phyloP scores from a whole-genome alignment of 352 stramenopile genomes.

The Phytophthora crassamura region DNA sequence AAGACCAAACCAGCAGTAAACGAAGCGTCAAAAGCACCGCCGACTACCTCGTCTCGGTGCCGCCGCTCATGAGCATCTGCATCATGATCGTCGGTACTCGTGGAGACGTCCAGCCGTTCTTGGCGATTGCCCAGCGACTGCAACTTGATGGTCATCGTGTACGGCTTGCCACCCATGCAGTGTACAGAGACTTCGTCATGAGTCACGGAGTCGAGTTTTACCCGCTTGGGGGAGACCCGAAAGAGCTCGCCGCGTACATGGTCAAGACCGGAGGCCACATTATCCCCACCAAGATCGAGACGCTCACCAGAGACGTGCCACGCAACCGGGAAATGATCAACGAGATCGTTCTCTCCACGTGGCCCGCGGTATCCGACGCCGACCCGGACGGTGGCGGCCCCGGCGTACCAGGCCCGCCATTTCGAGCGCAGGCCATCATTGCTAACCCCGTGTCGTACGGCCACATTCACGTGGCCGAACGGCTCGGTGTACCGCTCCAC shows the following conservation, averaged over 20 bases:
- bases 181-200: constrained; percentile 82
- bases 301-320: constrained; percentile 58
- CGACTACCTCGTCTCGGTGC: constrained; percentile 14
- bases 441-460: constrained; percentile 91
- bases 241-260: constrained; percentile 88
- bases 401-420: constrained; percentile 51
- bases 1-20: not conserved
- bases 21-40: not conserved
- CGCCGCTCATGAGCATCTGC: constrained; percentile 61
- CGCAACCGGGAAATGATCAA: constrained; percentile 89
- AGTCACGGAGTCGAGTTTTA: constrained; percentile 74
- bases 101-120: constrained; percentile 81
- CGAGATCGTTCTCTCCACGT: constrained; percentile 88
- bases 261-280: constrained; percentile 79
- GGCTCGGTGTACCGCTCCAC: constrained; percentile 90
- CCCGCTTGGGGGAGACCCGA: constrained; percentile 65
- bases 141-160: constrained; percentile 87
- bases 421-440: constrained; percentile 92
- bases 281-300: constrained; percentile 68
- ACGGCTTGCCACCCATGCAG: constrained; percentile 87
- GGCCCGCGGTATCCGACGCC: constrained; percentile 76
- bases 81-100: constrained; percentile 89
- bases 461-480: constrained; percentile 93
- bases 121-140: constrained; percentile 81
- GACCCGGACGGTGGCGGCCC: constrained; percentile 72